Percentiles rank a stretch among this genome's conserved stretches.
Conservation (phyloP, 768 basidiomycete species). For the Scleroderma citrinum region DNA sequence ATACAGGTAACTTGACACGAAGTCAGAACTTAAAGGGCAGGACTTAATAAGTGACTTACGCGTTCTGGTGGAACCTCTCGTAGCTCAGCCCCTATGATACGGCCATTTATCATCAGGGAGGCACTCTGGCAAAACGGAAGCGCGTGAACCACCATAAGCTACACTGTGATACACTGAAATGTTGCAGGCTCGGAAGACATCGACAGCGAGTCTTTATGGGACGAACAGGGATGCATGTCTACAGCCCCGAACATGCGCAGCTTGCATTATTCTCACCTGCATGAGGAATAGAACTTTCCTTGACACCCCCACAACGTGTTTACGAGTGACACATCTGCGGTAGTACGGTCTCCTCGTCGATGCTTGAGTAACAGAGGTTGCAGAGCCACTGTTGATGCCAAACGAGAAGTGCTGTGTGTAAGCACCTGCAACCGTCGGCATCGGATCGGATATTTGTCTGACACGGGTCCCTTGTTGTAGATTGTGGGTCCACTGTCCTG, state of each 20-base stretch:
- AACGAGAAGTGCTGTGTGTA: too few species aligned
- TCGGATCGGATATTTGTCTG: too few species aligned
- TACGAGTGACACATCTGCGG: too few species aligned
- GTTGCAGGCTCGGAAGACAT: conserved; percentile 12
- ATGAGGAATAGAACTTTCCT: conserved; percentile 3
- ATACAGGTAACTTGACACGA: conserved; percentile 22
- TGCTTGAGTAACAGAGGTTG: too few species aligned
- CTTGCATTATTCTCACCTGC: conserved; percentile 14
- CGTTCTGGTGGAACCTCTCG: conserved; percentile 24
- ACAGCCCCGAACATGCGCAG: conserved; percentile 19
- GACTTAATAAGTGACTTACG: conserved; percentile 13
- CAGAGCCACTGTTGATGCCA: too few species aligned
- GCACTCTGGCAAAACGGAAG: conserved; percentile 1
- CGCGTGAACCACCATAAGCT: conserved; percentile 11
- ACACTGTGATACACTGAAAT: conserved; percentile 13
- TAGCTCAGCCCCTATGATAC: conserved; percentile 27
- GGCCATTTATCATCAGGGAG: conserved; percentile 19
- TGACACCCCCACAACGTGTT: too few species aligned
- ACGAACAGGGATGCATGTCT: conserved; percentile 15
- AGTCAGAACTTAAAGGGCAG: not conserved
- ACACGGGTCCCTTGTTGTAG: too few species aligned
- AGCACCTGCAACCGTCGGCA: too few species aligned
- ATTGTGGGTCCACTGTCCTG: too few species aligned
- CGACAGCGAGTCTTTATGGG: conserved; percentile 18
- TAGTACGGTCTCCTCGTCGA: too few species aligned